Percentiles rank a stretch among this genome's conserved stretches.
Conservation (phyloP, 108 stramenopile species). For the Skeletonema grethae region DNA sequence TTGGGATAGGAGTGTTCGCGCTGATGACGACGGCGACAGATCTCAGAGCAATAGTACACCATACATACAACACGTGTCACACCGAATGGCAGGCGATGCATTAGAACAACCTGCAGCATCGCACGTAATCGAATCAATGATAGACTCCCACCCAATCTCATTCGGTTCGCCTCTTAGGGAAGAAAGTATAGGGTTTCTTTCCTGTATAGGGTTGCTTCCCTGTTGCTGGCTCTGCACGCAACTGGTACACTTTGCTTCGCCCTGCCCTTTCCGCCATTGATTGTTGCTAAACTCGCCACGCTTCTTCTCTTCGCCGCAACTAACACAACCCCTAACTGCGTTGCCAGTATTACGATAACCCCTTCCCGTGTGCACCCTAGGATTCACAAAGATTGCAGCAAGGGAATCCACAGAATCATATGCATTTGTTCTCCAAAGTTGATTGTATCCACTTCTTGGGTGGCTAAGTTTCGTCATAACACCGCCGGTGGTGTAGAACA, state of each 20-base stretch:
- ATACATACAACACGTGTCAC: neutral
- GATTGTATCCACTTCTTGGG: conserved; percentile 18
- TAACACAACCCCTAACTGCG: conserved; percentile 4
- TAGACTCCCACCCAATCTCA: neutral
- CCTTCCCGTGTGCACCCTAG: conserved; percentile 18
- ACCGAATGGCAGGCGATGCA: conserved; percentile 6
- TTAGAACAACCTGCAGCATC: conserved; percentile 16
- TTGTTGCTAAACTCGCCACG: conserved; percentile 11
- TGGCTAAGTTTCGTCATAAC: conserved; percentile 31
- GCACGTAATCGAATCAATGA: conserved; percentile 11
- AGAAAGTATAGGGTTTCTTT: neutral
- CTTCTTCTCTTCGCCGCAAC: conserved; percentile 4
- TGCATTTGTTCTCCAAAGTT: conserved; percentile 24
- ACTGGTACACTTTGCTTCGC: neutral
- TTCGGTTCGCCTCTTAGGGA: neutral
- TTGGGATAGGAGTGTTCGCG: neutral
- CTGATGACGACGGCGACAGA: conserved; percentile 5
- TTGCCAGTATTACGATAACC: conserved; percentile 12
- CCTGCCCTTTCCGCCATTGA: conserved; percentile 17
- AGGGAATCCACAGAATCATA: conserved; percentile 17
- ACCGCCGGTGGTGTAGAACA: conserved; percentile 30
- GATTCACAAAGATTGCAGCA: conserved; percentile 25
- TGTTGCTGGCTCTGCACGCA: neutral
- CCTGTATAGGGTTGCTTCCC: neutral
- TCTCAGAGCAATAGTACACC: conserved; percentile 20